phyloP scores from a whole-genome alignment of 345 rosid species.

The Hirschfeldia incana region DNA sequence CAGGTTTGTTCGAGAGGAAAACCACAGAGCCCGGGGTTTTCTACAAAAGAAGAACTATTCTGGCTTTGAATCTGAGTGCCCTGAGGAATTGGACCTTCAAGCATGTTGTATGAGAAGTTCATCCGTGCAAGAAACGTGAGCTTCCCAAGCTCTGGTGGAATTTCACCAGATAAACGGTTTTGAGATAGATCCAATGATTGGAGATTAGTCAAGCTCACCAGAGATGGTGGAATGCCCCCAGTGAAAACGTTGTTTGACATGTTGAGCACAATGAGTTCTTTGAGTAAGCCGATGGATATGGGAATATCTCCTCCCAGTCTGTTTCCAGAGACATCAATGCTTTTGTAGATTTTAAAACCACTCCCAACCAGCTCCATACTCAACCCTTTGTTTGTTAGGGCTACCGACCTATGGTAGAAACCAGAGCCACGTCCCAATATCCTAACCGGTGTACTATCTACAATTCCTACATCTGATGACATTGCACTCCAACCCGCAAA shows the following conservation, averaged over 20 bases:
- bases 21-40: neutral
- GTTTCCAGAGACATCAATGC: conserved; percentile 12
- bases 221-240: conserved; percentile 15
- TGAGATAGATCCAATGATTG: no score
- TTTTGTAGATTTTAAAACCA: neutral
- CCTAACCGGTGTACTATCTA: no score
- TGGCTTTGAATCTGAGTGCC: neutral
- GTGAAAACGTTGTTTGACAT: conserved; percentile 30
- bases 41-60: neutral
- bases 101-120: no score
- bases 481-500: neutral
- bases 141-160: no score
- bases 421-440: neutral
- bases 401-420: conserved; percentile 13
- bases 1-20: neutral
- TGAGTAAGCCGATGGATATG: neutral
- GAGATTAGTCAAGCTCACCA: neutral
- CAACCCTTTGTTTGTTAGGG: neutral
- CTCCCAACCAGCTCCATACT: neutral
- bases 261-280: conserved; percentile 19
- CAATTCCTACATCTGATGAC: conserved; percentile 5
- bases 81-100: neutral
- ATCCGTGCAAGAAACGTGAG: no score
- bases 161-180: no score
- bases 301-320: conserved; percentile 15